These are phyloP conservation scores for Trypanosoma melophagium DNA, from an alignment of 208 protist species.

Conservation along the genomic window DNA sequence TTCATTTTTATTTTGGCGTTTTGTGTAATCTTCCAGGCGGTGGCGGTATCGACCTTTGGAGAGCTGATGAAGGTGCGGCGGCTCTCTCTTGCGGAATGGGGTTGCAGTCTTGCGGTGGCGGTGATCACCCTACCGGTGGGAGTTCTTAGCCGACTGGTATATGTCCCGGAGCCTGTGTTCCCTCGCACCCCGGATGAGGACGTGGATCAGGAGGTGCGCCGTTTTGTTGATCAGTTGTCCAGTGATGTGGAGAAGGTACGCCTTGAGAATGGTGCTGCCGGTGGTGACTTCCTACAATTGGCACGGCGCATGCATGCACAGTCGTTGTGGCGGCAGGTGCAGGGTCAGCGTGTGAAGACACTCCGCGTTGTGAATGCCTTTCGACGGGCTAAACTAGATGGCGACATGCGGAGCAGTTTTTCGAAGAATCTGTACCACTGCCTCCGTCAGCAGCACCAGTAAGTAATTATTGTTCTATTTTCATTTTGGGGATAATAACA, in stretches of 20 bases:
- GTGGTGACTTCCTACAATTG: conserved; percentile 41
- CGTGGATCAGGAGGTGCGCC: conserved; percentile 41
- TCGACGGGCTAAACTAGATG: conserved; percentile 44
- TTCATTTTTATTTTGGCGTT: conserved; percentile 77
- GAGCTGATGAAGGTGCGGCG: conserved; percentile 82
- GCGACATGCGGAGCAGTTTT: conserved; percentile 18
- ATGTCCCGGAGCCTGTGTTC: conserved; percentile 38
- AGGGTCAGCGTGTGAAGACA: conserved; percentile 51
- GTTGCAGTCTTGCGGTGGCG: conserved; percentile 32
- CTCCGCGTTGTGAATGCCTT: conserved; percentile 63
- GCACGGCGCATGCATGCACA: conserved; percentile 50
- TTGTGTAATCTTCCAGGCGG: conserved; percentile 72
- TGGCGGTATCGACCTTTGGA: conserved; percentile 89
- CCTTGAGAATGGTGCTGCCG: conserved; percentile 25
- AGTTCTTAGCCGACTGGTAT: conserved; percentile 44
- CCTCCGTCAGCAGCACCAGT: conserved; percentile 3
- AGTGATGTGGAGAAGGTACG: conserved; percentile 46
- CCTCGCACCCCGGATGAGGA: conserved; percentile 24
- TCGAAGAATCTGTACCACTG: conserved; percentile 8
- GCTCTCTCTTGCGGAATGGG: conserved; percentile 51
- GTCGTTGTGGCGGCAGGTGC: conserved; percentile 58
- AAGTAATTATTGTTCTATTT: too few species aligned
- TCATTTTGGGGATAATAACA: too few species aligned
- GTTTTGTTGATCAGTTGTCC: conserved; percentile 47
- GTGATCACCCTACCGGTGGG: conserved; percentile 33